Conservation (phyloP, 345 rosid species). For the Eucalyptus marginata region DNA sequence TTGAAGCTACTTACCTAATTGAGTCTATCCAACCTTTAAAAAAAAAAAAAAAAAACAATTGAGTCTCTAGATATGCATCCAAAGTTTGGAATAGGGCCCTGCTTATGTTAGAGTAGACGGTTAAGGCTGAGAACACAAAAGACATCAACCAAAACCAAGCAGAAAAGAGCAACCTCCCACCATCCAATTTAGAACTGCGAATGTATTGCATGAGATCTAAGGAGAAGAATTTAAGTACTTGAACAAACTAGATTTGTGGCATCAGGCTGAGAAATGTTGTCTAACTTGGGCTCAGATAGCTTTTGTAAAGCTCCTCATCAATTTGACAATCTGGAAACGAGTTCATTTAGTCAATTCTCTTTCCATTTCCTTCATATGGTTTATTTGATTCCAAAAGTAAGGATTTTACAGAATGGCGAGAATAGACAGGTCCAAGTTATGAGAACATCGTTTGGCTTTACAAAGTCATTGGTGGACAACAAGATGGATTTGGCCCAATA, state of each 20-base stretch:
- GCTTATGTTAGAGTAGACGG: background rate
- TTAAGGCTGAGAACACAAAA: background rate
- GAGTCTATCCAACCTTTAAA: background rate
- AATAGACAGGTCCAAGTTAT: background rate
- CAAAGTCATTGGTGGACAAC: background rate
- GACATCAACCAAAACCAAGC: background rate
- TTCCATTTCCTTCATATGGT: background rate
- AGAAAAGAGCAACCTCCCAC: background rate
- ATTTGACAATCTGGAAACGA: background rate
- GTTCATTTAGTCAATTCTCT: background rate
- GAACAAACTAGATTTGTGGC: background rate
- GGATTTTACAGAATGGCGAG: background rate
- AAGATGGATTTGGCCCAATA: background rate
- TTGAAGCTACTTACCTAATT: background rate
- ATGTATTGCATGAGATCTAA: background rate
- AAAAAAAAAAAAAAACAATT: background rate
- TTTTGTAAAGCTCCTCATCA: background rate
- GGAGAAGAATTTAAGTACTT: background rate
- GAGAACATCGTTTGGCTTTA: background rate
- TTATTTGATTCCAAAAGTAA: background rate
- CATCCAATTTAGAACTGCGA: background rate
- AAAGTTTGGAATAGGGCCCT: background rate
- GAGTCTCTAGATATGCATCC: background rate
- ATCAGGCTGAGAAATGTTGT: background rate
- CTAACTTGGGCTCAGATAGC: background rate